Evolutionary conservation across 306 rosid species (phyloP).

Genomic region (Pterocarpus macrocarpus): DNA sequence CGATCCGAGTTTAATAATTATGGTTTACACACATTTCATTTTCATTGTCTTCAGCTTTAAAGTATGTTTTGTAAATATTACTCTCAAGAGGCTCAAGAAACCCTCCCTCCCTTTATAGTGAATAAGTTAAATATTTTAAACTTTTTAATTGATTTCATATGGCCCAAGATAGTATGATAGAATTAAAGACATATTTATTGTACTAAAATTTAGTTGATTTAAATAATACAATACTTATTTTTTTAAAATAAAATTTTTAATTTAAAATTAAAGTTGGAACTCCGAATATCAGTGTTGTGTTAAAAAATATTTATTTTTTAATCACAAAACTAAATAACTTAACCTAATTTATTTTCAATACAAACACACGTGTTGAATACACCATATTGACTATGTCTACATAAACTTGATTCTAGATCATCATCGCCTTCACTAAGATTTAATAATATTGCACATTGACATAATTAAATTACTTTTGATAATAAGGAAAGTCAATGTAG

Average conservation of each 20-base stretch:
- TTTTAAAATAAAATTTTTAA: no score
- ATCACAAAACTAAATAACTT: neutral
- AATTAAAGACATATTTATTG: neutral
- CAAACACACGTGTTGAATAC: conserved; percentile 23
- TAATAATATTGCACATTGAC: neutral
- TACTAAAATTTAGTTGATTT: no score
- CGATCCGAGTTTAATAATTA: no score
- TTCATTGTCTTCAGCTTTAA: neutral
- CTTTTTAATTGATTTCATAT: no score
- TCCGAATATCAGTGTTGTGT: neutral
- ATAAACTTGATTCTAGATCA: neutral
- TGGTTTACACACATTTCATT: neutral
- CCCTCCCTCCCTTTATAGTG: neutral
- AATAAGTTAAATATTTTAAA: no score
- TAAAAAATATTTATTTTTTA: no score
- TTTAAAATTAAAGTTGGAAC: neutral
- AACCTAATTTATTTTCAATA: neutral
- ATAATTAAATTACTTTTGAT: neutral
- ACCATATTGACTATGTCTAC: neutral
- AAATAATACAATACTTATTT: neutral
- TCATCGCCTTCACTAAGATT: neutral
- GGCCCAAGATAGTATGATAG: neutral
- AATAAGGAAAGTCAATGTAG: conserved; percentile 13
- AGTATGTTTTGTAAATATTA: neutral
- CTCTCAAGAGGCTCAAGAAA: no score